A percentile compares a stretch with the other conserved stretches of the same genome.
Conservation (phyloP, 306 rosid species). For the Rubus parviflorus region DNA sequence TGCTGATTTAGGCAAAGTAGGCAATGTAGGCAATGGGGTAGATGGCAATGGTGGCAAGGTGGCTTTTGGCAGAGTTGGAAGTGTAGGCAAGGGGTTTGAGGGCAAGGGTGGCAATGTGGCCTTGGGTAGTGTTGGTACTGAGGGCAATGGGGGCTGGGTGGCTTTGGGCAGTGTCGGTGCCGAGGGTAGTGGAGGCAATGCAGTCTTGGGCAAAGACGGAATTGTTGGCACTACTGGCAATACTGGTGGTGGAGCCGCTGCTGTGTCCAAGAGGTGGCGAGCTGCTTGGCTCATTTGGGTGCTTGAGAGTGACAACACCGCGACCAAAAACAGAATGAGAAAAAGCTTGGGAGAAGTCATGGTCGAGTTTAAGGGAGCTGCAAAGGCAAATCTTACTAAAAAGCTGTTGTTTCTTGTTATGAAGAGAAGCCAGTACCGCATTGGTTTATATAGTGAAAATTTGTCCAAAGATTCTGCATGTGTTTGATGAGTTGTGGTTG, state of each 20-base stretch:
- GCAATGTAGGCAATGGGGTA: conserved; percentile 1
- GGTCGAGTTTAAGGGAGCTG: background rate
- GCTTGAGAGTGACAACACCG: conserved; percentile 10
- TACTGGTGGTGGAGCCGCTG: conserved; percentile 5
- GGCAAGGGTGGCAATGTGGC: conserved; percentile 9
- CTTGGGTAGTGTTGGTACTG: conserved; percentile 19
- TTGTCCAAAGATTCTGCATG: background rate
- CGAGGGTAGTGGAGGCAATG: conserved; percentile 23
- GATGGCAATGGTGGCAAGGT: conserved; percentile 12
- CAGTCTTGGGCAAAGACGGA: conserved; percentile 4
- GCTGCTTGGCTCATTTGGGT: background rate
- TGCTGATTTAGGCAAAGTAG: conserved; percentile 1
- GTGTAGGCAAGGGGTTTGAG: conserved; percentile 12
- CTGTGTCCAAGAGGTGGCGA: conserved; percentile 22
- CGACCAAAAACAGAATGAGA: background rate
- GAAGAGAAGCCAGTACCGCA: background rate
- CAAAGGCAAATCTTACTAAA: background rate
- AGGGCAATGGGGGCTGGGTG: conserved; percentile 11
- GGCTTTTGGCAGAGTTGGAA: conserved; percentile 6
- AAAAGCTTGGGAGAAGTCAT: conserved; percentile 11
- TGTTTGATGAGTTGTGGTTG: conserved; percentile 17
- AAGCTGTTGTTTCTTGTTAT: background rate
- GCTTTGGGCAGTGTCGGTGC: conserved; percentile 16
- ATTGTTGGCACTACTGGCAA: background rate
- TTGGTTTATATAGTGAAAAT: background rate